Evolutionary conservation across 208 protist genomes (phyloP), one percentile per base, ranked within the genome.

Genomic region (Leishmania turanica): DNA sequence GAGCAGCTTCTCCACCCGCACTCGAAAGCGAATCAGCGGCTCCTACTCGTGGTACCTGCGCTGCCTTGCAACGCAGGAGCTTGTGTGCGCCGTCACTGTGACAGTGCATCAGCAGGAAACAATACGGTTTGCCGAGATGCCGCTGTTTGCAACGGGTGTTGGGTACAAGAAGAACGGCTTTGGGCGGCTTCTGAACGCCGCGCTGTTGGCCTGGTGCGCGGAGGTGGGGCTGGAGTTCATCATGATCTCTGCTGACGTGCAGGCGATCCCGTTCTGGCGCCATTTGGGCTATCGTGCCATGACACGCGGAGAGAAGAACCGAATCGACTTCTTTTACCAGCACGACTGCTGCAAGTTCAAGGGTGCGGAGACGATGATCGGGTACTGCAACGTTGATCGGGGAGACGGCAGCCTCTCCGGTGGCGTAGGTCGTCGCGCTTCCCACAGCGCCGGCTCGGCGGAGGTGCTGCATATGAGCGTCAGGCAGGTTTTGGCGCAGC

Each of bases 111-210:
- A 94, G 68, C 88, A 96, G 75, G 81, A 95, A 40, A 95, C 87
- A 7, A 90, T 94, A 47, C 87, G 87, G 69, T 96, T 97, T 86
- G 91, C 95, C 1, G 92, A 97, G 81, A 93, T 97, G 82, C 94
- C 94, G 5, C 87, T 97, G 51, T 97, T 97, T 77, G 94, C 94
- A 37, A 97, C 94, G 7, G 94, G 89, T 8, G 91, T 90, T 21
- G 94, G 94, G 21, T 97, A 97, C 89, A 97, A 97, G 68, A 93
- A 91, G 79, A 89, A 90, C 84, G 92, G 94, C 8, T 94, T 97
- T 81, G 94, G 90, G 0, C 83, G 89, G 1, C 79, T 97, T 31
- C 81, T 97, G 37, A 93, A 97, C 70, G 88, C 92, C 24, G 94
- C 94, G 27, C 87, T 97, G 37, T 68, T 84, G 71, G 79, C 83